phyloP scores from a whole-genome alignment of 75 land plant species.

The Azolla pinnata region DNA sequence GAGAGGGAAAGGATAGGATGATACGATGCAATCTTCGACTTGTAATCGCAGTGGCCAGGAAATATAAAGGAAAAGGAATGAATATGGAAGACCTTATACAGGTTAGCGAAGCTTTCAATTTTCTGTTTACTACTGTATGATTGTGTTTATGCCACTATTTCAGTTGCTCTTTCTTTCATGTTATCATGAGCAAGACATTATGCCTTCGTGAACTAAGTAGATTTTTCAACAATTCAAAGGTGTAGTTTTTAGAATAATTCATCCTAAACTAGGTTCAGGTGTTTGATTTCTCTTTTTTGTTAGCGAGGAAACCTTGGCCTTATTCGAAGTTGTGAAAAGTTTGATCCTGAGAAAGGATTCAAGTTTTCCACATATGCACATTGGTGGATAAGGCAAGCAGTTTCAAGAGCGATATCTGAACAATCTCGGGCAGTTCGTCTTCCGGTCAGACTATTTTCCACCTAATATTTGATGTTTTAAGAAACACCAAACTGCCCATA shows the following conservation, averaged over 20 bases:
- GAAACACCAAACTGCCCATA: too few relatives aligned
- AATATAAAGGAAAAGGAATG: slow-evolving; percentile 69
- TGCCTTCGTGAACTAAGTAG: too few relatives aligned
- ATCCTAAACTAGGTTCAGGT: too few relatives aligned
- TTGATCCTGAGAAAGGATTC: slow-evolving; percentile 76
- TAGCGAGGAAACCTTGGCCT: slow-evolving; percentile 91
- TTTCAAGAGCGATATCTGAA: slow-evolving; percentile 61
- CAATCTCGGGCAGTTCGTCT: slow-evolving; percentile 68
- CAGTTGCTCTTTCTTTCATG: too few relatives aligned
- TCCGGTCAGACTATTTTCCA: too few relatives aligned
- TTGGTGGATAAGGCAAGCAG: slow-evolving; percentile 93
- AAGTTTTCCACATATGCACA: slow-evolving; percentile 94
- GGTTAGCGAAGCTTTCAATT: slow-evolving; percentile 27
- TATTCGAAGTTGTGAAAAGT: slow-evolving; percentile 74
- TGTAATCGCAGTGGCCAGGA: slow-evolving; percentile 81
- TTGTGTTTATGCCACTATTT: background rate
- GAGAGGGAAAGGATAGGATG: slow-evolving; percentile 65
- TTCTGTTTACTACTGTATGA: background rate
- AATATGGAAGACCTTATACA: slow-evolving; percentile 84
- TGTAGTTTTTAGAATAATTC: too few relatives aligned
- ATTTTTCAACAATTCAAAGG: too few relatives aligned
- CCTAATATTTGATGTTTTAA: too few relatives aligned
- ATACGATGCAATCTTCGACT: slow-evolving; percentile 74
- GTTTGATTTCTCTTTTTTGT: too few relatives aligned
- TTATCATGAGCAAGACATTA: too few relatives aligned